These are phyloP conservation scores for Diplodia scrobiculata DNA, from an alignment of 2,329 filamentous ascomycete species.

Conservation along the genomic window DNA sequence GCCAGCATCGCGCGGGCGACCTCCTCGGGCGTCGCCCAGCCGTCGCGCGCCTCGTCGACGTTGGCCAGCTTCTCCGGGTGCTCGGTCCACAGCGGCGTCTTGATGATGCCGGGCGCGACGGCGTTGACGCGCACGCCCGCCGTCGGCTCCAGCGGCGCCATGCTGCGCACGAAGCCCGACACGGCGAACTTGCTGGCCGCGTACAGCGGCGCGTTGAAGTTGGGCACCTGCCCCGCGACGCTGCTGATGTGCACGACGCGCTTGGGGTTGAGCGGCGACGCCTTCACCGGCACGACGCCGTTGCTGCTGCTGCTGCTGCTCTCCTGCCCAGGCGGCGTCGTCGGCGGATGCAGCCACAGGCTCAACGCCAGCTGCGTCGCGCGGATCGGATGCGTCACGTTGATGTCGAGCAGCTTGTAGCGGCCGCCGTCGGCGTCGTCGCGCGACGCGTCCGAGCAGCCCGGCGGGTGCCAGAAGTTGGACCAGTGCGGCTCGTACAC, in stretches of 20 bases:
- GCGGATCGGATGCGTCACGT: constrained; percentile 53
- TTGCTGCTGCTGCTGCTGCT: too few relatives aligned
- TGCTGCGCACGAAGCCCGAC: constrained; percentile 53
- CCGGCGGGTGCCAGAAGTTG: constrained; percentile 55
- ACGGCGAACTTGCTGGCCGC: constrained; percentile 52
- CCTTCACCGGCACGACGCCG: constrained; percentile 35
- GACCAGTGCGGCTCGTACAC: constrained; percentile 53
- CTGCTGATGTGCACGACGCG: constrained; percentile 50
- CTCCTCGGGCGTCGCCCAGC: constrained; percentile 63
- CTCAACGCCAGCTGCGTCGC: constrained; percentile 52
- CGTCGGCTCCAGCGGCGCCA: constrained; percentile 53
- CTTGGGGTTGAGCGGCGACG: constrained; percentile 48
- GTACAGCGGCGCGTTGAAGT: constrained; percentile 49
- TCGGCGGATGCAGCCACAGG: constrained; percentile 45
- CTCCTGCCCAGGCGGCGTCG: not conserved
- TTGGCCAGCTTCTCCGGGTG: constrained; percentile 62
- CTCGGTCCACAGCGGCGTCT: constrained; percentile 64
- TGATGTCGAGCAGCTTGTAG: constrained; percentile 50
- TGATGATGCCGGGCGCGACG: constrained; percentile 63
- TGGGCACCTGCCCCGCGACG: constrained; percentile 49
- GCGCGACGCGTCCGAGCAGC: constrained; percentile 38
- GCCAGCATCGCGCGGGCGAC: constrained; percentile 62
- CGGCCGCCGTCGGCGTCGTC: constrained; percentile 40
- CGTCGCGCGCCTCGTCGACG: constrained; percentile 52
- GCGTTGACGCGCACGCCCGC: constrained; percentile 61